phyloP scores from a whole-genome alignment of 495 filamentous ascomycete genomes.

The Mytilinidion resinicola region DNA sequence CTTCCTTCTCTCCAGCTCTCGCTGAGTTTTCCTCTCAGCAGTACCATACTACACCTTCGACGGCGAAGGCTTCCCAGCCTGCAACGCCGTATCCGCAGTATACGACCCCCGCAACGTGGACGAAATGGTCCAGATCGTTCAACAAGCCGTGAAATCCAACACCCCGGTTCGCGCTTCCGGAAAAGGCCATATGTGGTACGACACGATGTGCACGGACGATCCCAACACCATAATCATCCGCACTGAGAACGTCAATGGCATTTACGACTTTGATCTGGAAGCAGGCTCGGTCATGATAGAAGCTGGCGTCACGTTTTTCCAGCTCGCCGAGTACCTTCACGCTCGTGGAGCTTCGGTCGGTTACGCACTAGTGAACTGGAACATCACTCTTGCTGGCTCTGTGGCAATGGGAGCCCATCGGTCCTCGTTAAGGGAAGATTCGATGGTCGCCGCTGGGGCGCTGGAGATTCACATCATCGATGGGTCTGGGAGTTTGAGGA shows the following conservation, averaged over 20 bases:
- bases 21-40: too few species aligned
- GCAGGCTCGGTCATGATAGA: conserved; percentile 42
- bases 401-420: conserved; percentile 48
- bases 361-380: conserved; percentile 48
- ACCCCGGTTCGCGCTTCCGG: conserved; percentile 42
- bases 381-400: conserved; percentile 46
- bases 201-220: conserved; percentile 45
- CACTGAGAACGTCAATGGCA: conserved; percentile 41
- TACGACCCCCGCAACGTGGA: conserved; percentile 40
- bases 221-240: conserved; percentile 41
- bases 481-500: conserved; percentile 38
- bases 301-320: conserved; percentile 46
- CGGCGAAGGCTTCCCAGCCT: conserved; percentile 43
- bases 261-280: conserved; percentile 38
- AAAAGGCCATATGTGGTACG: conserved; percentile 48
- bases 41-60: conserved; percentile 45
- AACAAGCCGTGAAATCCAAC: conserved; percentile 30
- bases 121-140: conserved; percentile 41
- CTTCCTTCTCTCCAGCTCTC: too few species aligned
- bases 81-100: conserved; percentile 40
- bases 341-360: conserved; percentile 41
- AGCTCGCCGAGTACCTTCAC: conserved; percentile 46
- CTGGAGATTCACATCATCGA: conserved; percentile 45
- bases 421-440: conserved; percentile 42
- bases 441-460: conserved; percentile 48